Conservation (phyloP, 768 basidiomycete genomes). For the Leccinum ochraceum region DNA sequence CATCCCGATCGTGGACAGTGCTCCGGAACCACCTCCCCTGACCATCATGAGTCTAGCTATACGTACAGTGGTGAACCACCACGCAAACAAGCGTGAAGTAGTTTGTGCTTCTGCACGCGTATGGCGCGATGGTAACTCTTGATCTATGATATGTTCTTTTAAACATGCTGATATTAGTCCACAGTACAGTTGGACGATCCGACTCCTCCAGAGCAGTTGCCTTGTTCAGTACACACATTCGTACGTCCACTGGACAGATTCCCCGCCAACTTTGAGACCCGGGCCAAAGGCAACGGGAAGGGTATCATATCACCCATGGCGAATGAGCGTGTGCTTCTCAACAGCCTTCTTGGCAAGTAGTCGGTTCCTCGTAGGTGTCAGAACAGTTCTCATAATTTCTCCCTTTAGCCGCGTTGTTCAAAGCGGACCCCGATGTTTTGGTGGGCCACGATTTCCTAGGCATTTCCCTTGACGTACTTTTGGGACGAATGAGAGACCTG, state of each 20-base stretch:
- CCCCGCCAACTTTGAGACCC: conserved; percentile 79
- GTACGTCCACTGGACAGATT: conserved; percentile 88
- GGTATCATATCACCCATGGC: conserved; percentile 71
- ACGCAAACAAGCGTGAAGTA: conserved; percentile 91
- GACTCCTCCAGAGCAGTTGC: conserved; percentile 84
- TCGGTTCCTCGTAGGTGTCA: background rate
- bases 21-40: conserved; percentile 80
- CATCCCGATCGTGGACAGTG: conserved; percentile 76
- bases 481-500: conserved; percentile 88
- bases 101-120: conserved; percentile 82
- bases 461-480: conserved; percentile 81
- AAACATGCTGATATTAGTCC: conserved; percentile 1
- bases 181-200: conserved; percentile 88
- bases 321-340: conserved; percentile 86
- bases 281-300: conserved; percentile 62
- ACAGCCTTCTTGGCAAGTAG: conserved; percentile 68
- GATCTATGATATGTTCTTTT: background rate
- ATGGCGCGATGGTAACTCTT: conserved; percentile 69
- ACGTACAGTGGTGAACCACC: conserved; percentile 91
- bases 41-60: conserved; percentile 85
- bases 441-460: conserved; percentile 95
- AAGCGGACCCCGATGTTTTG: conserved; percentile 91
- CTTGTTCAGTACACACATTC: conserved; percentile 82
- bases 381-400: background rate
- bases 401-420: conserved; percentile 65